Conservation (phyloP, 192 early-diverging fungal species). For the Dispira parvispora region DNA sequence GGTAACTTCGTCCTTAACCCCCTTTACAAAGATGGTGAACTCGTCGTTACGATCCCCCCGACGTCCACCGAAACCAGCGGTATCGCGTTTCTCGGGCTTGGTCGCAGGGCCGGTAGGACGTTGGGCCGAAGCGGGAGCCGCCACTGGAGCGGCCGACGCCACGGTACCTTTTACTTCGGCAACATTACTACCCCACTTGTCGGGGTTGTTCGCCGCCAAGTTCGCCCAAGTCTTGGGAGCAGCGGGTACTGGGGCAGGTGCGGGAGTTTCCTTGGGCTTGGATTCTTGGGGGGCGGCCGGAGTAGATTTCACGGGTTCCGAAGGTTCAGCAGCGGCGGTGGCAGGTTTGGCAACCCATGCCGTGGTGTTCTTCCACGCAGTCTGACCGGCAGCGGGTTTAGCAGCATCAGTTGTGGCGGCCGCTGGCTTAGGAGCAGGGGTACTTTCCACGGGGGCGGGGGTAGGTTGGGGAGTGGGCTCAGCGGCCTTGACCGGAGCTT, state of each 20-base stretch:
- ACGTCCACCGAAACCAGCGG: constrained; percentile 21
- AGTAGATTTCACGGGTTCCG: constrained; percentile 5
- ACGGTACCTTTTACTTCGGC: constrained; percentile 34
- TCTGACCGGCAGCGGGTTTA: too few relatives aligned
- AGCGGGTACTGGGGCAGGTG: constrained; percentile 20
- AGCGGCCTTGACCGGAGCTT: background rate
- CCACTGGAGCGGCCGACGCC: constrained; percentile 18
- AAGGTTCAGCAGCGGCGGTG: too few relatives aligned
- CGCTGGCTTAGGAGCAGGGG: too few relatives aligned
- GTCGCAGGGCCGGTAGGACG: constrained; percentile 15
- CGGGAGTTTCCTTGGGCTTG: constrained; percentile 14
- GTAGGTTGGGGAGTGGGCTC: too few relatives aligned
- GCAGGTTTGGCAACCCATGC: too few relatives aligned
- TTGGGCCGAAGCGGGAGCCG: constrained; percentile 11
- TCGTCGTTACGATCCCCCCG: constrained; percentile 25
- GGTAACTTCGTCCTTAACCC: constrained; percentile 31
- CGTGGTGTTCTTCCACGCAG: too few relatives aligned
- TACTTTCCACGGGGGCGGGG: too few relatives aligned
- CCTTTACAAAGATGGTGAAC: constrained; percentile 45
- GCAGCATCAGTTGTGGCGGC: too few relatives aligned
- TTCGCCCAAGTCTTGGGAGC: constrained; percentile 63
- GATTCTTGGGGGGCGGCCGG: constrained; percentile 11
- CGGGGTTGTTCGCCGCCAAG: constrained; percentile 39
- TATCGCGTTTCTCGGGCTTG: constrained; percentile 18
- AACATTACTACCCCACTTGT: constrained; percentile 36